Conservation (phyloP, 495 filamentous ascomycete genomes). For the Lasiosphaeris hirsuta region DNA sequence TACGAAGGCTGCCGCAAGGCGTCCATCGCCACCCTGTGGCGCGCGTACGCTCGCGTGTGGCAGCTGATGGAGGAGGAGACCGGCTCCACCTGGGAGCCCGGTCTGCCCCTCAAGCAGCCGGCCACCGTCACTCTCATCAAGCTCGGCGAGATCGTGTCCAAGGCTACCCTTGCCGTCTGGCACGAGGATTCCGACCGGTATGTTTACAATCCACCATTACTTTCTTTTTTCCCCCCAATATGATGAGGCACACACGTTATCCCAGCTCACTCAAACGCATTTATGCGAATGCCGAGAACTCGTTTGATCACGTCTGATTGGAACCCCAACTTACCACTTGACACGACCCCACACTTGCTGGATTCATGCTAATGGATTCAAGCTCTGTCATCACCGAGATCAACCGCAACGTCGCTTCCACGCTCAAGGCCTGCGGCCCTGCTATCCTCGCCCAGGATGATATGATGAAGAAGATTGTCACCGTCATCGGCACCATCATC, state of each 20-base stretch:
- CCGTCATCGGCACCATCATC: slow-evolving; percentile 71
- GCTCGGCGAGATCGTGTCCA: slow-evolving; percentile 83
- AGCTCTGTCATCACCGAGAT: slow-evolving; percentile 89
- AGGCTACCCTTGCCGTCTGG: slow-evolving; percentile 80
- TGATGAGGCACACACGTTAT: slow-evolving; percentile 91
- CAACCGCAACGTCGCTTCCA: slow-evolving; percentile 90
- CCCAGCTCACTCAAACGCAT: slow-evolving; percentile 99
- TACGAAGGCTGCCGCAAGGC: slow-evolving; percentile 94
- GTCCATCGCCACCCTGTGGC: slow-evolving; percentile 85
- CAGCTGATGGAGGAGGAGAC: slow-evolving; percentile 74
- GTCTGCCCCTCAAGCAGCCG: slow-evolving; percentile 76
- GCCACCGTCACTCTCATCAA: slow-evolving; percentile 74
- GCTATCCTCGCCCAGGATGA: slow-evolving; percentile 72
- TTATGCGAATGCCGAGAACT: slow-evolving; percentile 83
- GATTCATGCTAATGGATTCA: slow-evolving; percentile 40
- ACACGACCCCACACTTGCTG: background rate
- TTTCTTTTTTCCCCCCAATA: slow-evolving; percentile 33
- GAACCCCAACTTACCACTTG: slow-evolving; percentile 8
- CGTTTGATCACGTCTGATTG: slow-evolving; percentile 50
- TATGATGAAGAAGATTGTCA: slow-evolving; percentile 54
- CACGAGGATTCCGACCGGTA: slow-evolving; percentile 90
- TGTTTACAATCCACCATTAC: slow-evolving; percentile 35
- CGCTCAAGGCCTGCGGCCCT: slow-evolving; percentile 87
- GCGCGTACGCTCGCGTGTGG: slow-evolving; percentile 89
- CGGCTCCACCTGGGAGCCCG: slow-evolving; percentile 81